Percentiles rank a stretch among this genome's conserved stretches.
Evolutionary conservation across 129 eudicot species (phyloP).

Genomic region (Smallanthus sonchifolius): DNA sequence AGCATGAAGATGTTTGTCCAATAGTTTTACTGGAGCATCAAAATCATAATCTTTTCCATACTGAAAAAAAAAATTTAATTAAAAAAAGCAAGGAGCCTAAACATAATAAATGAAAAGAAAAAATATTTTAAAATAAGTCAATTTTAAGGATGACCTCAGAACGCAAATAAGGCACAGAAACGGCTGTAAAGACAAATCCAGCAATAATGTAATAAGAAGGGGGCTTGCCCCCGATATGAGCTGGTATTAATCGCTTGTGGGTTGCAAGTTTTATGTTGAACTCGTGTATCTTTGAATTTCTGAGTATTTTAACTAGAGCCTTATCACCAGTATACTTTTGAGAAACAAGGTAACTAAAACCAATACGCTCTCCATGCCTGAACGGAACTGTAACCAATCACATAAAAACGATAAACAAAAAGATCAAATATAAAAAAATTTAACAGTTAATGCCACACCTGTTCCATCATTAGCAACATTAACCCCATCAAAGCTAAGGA

Average conservation of each 20-base stretch:
- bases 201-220: slow-evolving; percentile 58
- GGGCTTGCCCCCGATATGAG: slow-evolving; percentile 50
- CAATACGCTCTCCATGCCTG: slow-evolving; percentile 67
- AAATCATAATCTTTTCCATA: slow-evolving; percentile 63
- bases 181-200: slow-evolving; percentile 57
- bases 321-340: slow-evolving; percentile 53
- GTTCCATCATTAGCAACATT: slow-evolving; percentile 68
- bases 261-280: slow-evolving; percentile 52
- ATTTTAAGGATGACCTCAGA: slow-evolving; percentile 38
- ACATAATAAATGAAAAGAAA: not conserved
- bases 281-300: slow-evolving; percentile 41
- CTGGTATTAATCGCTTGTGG: slow-evolving; percentile 53
- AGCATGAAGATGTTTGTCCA: slow-evolving; percentile 55
- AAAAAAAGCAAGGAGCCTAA: not conserved
- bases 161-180: slow-evolving; percentile 58
- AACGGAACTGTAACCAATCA: slow-evolving; percentile 44
- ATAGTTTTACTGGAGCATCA: slow-evolving; percentile 61
- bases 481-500: slow-evolving; percentile 58
- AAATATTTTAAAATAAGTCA: not conserved
- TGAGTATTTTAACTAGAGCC: slow-evolving; percentile 53
- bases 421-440: not conserved
- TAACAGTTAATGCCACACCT: slow-evolving; percentile 25
- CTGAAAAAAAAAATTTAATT: slow-evolving; percentile 24
- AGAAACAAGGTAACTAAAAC: slow-evolving; percentile 64
- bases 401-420: not conserved